Evolutionary conservation across 148 eudicot genomes (phyloP).

Genomic region (Chenopodium formosanum): DNA sequence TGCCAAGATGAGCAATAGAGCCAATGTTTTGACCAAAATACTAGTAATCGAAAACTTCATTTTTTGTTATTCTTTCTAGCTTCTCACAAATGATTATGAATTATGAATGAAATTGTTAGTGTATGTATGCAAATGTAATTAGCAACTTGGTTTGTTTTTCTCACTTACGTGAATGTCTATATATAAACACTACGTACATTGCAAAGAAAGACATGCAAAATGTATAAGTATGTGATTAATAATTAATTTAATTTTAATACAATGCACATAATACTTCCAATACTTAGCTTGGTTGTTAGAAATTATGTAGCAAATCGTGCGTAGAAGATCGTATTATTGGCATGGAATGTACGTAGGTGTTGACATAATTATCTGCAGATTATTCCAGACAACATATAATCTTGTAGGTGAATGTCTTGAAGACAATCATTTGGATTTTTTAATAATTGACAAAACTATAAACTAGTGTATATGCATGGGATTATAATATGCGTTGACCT

Average conservation of each 20-base stretch:
- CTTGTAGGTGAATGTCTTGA: not conserved
- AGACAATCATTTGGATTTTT: not conserved
- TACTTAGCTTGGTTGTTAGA: not conserved
- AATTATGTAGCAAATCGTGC: not conserved
- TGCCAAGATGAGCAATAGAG: conserved; percentile 16
- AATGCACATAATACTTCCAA: not conserved
- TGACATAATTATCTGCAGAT: not conserved
- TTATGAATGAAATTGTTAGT: not conserved
- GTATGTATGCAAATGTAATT: not conserved
- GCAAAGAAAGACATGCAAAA: not conserved
- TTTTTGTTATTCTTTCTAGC: not conserved
- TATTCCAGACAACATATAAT: not conserved
- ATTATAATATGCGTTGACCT: not conserved
- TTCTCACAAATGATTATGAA: no score
- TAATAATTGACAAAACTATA: no score
- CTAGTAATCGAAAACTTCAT: not conserved
- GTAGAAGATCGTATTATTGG: not conserved
- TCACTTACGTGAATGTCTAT: not conserved
- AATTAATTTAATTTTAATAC: no score
- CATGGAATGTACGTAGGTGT: not conserved
- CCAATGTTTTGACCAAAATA: not conserved
- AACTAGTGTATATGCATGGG: no score
- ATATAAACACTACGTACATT: not conserved
- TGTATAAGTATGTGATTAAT: not conserved
- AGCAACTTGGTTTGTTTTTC: not conserved